A percentile compares a stretch with the other conserved stretches of the same genome.
phyloP scores from a whole-genome alignment of 1,139 yeast species.

The Wickerhamomyces sp. region DNA sequence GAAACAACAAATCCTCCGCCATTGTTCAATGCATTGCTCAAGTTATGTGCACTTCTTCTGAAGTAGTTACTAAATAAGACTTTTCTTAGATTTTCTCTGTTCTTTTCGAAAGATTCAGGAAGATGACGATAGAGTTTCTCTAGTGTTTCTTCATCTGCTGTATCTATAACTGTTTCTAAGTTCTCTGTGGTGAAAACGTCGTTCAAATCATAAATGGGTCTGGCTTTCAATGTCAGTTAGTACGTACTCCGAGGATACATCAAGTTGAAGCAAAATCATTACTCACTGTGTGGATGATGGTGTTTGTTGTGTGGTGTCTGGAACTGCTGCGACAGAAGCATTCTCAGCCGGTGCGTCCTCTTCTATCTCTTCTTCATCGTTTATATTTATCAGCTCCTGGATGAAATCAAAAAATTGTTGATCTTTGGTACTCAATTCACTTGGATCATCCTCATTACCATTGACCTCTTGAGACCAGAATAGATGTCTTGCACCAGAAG shows the following conservation, averaged over 20 bases:
- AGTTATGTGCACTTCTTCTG: slow-evolving; percentile 40
- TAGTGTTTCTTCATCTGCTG: slow-evolving; percentile 32
- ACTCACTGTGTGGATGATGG: slow-evolving; percentile 13
- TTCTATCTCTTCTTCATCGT: slow-evolving; percentile 24
- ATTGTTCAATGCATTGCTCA: slow-evolving; percentile 40
- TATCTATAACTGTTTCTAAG: slow-evolving; percentile 37
- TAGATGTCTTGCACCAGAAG: slow-evolving; percentile 79
- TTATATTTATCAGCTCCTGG: slow-evolving; percentile 46
- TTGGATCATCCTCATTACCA: slow-evolving; percentile 46
- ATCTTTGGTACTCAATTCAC: slow-evolving; percentile 62
- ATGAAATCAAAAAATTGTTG: slow-evolving; percentile 46
- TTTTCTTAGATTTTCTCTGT: slow-evolving; percentile 37
- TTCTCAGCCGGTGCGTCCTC: slow-evolving; percentile 11
- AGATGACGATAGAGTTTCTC: slow-evolving; percentile 35
- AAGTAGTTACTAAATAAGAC: slow-evolving; percentile 52
- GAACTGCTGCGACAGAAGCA: slow-evolving; percentile 14
- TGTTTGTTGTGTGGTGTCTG: not conserved
- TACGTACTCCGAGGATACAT: not conserved
- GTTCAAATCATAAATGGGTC: slow-evolving; percentile 15
- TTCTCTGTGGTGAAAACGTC: slow-evolving; percentile 39
- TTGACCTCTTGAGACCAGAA: slow-evolving; percentile 93
- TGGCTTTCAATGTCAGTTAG: slow-evolving; percentile 5
- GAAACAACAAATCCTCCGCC: slow-evolving; percentile 54
- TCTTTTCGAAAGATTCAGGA: slow-evolving; percentile 41
- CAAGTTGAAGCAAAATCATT: slow-evolving; percentile 1